Evolutionary conservation across 306 rosid species (phyloP), one percentile per base, ranked within the genome.

Genomic region (Chamaecrista fasciculata): DNA sequence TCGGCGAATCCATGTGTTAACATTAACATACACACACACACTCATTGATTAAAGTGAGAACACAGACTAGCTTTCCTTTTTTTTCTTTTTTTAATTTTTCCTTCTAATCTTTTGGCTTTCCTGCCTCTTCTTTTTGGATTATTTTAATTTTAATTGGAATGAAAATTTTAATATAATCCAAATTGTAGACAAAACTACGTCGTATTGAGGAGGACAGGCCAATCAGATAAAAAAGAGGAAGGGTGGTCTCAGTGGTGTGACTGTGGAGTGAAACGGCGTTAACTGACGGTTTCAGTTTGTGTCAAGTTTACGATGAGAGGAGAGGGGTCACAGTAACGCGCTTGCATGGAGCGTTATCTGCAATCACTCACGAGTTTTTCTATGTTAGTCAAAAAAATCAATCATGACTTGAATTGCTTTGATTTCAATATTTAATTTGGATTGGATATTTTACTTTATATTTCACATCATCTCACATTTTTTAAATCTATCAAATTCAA

Each of bases 21-120:
- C 59, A 76, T 76, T 69, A 63, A 67, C 80, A 76, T 60, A 47
- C 56, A 76, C 78, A 72, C 67, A 67, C 80, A 76, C 64, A 47
- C 56, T 18, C 76, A 69, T 73, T 15, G 82, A 79, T 79, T 70
- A 85, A 82, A 82, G 83, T 49, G 81, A 73, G 71, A 67, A 56
- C 73, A 75, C 43, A 53, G 71, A 47, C 44, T 49, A 72, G 48
- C 61, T 50, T 51, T 73, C 60, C 53, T 67, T 57, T 71, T 36
- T 50, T 57, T 10, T 4, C 4, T 33, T 33, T 33, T 33, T 33
- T 1, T n/a, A n/a, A n/a, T n/a, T n/a, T 33, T 33, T 33, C 6
- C 36, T 33, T 33, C 6, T 33, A 33, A 33, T 33, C 2, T 33
- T 2, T 33, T 33, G 36, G 7, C 36, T 71, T 36, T 50, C 64